Evolutionary conservation across 2,329 filamentous ascomycete genomes (phyloP).

Genomic region (Metarhizium humberi): DNA sequence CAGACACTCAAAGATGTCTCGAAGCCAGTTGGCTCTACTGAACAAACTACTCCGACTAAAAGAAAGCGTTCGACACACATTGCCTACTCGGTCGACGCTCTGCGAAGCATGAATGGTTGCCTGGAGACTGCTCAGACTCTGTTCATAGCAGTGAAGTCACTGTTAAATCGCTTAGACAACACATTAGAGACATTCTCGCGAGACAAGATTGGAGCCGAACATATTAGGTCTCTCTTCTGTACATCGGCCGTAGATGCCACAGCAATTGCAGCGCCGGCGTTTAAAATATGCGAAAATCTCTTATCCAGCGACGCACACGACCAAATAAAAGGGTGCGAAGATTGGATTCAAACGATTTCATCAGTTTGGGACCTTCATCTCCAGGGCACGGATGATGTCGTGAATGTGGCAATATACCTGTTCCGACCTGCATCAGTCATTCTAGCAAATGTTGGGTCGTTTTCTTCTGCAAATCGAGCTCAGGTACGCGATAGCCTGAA

Average conservation of each 20-base stretch:
- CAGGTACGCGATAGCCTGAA: slow-evolving; percentile 11
- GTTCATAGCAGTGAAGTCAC: slow-evolving; percentile 34
- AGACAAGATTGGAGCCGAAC: slow-evolving; percentile 45
- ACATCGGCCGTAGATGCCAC: slow-evolving; percentile 37
- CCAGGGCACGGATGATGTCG: slow-evolving; percentile 36
- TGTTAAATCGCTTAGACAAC: slow-evolving; percentile 36
- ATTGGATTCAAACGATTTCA: slow-evolving; percentile 38
- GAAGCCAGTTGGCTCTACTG: slow-evolving; percentile 17
- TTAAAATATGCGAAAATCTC: slow-evolving; percentile 34
- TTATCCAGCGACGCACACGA: slow-evolving; percentile 22
- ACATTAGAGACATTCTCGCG: slow-evolving; percentile 25
- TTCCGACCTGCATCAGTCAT: slow-evolving; percentile 29
- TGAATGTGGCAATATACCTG: slow-evolving; percentile 39
- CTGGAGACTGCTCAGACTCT: slow-evolving; percentile 38
- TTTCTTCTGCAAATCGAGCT: slow-evolving; percentile 11
- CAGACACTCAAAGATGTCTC: slow-evolving; percentile 53
- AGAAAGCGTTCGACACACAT: slow-evolving; percentile 33
- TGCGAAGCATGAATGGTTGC: slow-evolving; percentile 31
- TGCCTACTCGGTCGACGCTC: slow-evolving; percentile 27
- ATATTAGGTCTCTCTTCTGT: slow-evolving; percentile 48
- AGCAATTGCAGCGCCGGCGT: slow-evolving; percentile 33
- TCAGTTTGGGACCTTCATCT: slow-evolving; percentile 45
- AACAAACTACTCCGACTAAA: slow-evolving; percentile 24
- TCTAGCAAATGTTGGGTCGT: slow-evolving; percentile 29
- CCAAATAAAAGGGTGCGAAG: slow-evolving; percentile 26